phyloP scores from a whole-genome alignment of 176 grass and related monocot genomes.

The Musa acuminata region DNA sequence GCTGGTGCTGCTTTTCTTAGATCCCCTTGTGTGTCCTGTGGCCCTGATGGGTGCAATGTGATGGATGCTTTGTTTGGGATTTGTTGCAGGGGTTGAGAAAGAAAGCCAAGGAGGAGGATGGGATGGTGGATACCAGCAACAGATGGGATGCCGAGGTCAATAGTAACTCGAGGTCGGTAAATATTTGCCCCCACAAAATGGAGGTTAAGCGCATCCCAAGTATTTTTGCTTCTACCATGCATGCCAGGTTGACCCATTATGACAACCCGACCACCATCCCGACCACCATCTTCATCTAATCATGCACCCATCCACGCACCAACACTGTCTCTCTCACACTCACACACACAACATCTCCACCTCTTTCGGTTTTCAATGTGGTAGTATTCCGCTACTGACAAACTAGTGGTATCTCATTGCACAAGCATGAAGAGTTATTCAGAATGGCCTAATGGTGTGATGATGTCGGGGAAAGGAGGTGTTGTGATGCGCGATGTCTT shows the following conservation, averaged over 20 bases:
- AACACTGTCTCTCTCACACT: neutral
- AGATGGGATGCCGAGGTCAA: conserved; percentile 9
- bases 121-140: conserved; percentile 13
- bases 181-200: neutral
- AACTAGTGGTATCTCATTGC: too few species aligned
- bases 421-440: too few species aligned
- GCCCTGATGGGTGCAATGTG: conserved; percentile 10
- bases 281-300: neutral
- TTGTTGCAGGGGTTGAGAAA: conserved; percentile 11
- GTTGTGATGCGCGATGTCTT: neutral
- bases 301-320: conserved; percentile 1
- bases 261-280: neutral
- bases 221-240: neutral
- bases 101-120: neutral
- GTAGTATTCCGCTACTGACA: too few species aligned
- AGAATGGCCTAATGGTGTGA: too few species aligned
- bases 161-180: conserved; percentile 20
- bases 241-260: conserved; percentile 24
- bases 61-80: neutral
- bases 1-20: neutral
- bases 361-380: neutral
- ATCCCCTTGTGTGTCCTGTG: conserved; percentile 9
- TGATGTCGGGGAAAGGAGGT: too few species aligned
- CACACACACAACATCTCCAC: neutral
- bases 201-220: conserved; percentile 5